Evolutionary conservation across 192 early-diverging fungal species (phyloP), one percentile per base, ranked within the genome.

Genomic region (Coemansia sp.): DNA sequence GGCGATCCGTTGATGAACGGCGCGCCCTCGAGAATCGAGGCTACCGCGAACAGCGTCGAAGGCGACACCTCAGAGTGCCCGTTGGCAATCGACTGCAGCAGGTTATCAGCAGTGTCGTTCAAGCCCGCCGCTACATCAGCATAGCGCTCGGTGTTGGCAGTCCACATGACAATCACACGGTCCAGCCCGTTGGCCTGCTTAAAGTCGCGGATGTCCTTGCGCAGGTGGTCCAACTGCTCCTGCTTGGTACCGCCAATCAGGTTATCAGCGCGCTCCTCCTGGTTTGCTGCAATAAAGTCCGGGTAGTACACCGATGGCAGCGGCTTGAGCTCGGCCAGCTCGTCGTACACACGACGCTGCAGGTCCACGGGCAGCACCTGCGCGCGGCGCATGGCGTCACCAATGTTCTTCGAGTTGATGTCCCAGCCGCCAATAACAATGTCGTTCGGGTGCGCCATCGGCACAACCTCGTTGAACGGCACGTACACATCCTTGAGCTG

Each of bases 1-100:
- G 97, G 97, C 27, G 92, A 93, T 22, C 97, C 97, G 85, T 99
- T 99, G 86, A 99, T 90, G 83, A 99, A 99, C 31, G 97, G 93
- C 37, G 88, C 88, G 62, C 89, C 87, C 86, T 99, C 97, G 64
- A 94, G 90, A 72, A 99, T 93, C 74, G 91, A 94, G 48, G 97
- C 97, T 25, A 96, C 79, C 57, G 97, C 95, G 80, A 97, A 99
- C 81, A 99, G 75, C 57, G 95, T 93, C 23, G 97, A 99, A 45
- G 97, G 97, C 31, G 95, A 85, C 50, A 99, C 85, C 80, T 99
- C 97, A 31, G 81, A 72, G 74, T 99, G 95, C n/a, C 88, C 90
- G 25, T 77, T 64, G 55, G 85, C 80, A 62, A 99, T 89, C 58
- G 97, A 82, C 58, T 84, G 81, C 61, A 96, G 83, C 61, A 99